Conservation (phyloP, 2,329 filamentous ascomycete species). For the Tympanopsis confertula region DNA sequence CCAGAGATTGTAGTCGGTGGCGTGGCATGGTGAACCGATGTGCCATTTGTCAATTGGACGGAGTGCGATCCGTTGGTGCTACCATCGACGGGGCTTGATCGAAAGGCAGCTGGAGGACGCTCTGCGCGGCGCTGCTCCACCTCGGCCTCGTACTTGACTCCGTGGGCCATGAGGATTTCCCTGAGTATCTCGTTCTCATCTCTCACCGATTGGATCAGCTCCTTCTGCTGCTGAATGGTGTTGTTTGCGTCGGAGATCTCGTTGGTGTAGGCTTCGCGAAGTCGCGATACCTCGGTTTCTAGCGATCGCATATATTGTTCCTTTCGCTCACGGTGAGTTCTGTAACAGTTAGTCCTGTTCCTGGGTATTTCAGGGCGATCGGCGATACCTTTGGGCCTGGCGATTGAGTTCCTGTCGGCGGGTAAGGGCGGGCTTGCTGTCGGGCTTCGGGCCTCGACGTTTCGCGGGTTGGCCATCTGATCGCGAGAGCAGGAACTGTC, state of each 20-base stretch:
- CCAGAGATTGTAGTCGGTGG: not conserved
- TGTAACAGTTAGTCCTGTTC: slow-evolving; percentile 23
- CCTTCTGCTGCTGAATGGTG: slow-evolving; percentile 67
- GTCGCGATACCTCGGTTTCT: slow-evolving; percentile 77
- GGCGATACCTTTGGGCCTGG: slow-evolving; percentile 75
- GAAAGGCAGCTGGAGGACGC: not conserved
- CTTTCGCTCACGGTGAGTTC: slow-evolving; percentile 92
- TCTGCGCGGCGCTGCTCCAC: slow-evolving; percentile 19
- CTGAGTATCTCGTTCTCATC: slow-evolving; percentile 24
- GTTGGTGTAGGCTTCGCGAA: slow-evolving; percentile 74
- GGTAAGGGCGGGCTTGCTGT: slow-evolving; percentile 88
- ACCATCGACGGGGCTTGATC: not conserved
- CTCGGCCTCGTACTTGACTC: slow-evolving; percentile 41
- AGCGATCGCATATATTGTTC: slow-evolving; percentile 91
- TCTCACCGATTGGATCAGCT: slow-evolving; percentile 47
- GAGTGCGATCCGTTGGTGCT: not conserved
- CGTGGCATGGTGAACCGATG: slow-evolving; percentile 8
- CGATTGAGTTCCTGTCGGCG: slow-evolving; percentile 87
- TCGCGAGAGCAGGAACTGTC: too few relatives aligned
- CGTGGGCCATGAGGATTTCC: slow-evolving; percentile 44
- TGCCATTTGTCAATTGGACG: too few relatives aligned
- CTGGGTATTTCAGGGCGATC: slow-evolving; percentile 5
- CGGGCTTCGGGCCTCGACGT: slow-evolving; percentile 85
- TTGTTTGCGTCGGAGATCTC: slow-evolving; percentile 66
- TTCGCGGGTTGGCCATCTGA: slow-evolving; percentile 77